A percentile compares a stretch with the other conserved stretches of the same genome.
These are phyloP conservation scores for Leucocoprinus leucothites DNA, from an alignment of 768 basidiomycete species.

Conservation along the genomic window DNA sequence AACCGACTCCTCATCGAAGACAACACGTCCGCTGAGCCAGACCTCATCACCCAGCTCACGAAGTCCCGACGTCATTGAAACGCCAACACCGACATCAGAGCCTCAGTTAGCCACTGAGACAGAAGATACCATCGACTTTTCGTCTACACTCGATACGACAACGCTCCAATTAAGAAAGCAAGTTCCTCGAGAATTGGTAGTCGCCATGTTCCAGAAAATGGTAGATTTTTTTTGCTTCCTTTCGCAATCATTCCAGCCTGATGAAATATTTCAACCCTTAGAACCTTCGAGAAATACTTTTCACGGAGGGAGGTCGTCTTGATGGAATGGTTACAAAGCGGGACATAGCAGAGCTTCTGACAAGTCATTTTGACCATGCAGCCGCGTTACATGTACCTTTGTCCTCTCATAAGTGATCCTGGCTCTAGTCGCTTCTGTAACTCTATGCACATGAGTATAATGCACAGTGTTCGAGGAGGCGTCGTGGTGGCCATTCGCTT, in stretches of 20 bases:
- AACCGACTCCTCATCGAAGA: background rate
- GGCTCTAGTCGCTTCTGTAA: too few species aligned
- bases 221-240: slow-evolving; percentile 27
- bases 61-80: slow-evolving; percentile 1
- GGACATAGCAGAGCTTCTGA: slow-evolving; percentile 60
- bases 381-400: slow-evolving; percentile 28
- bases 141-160: slow-evolving; percentile 41
- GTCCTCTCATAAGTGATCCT: slow-evolving; percentile 10
- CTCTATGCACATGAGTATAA: background rate
- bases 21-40: background rate
- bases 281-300: slow-evolving; percentile 69
- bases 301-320: slow-evolving; percentile 56
- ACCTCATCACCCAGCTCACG: background rate
- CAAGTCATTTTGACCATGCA: slow-evolving; percentile 54
- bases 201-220: slow-evolving; percentile 73
- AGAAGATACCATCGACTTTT: slow-evolving; percentile 32
- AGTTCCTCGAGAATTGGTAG: slow-evolving; percentile 67
- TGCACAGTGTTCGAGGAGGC: too few species aligned
- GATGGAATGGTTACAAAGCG: slow-evolving; percentile 68
- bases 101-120: background rate
- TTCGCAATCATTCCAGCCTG: background rate
- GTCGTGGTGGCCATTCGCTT: too few species aligned
- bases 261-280: slow-evolving; percentile 21
- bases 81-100: slow-evolving; percentile 16
- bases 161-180: slow-evolving; percentile 65